Percentiles rank a stretch among this genome's conserved stretches.
Evolutionary conservation across 2,329 filamentous ascomycete genomes (phyloP).

Genomic region (Malbranchea cinnamomea): DNA sequence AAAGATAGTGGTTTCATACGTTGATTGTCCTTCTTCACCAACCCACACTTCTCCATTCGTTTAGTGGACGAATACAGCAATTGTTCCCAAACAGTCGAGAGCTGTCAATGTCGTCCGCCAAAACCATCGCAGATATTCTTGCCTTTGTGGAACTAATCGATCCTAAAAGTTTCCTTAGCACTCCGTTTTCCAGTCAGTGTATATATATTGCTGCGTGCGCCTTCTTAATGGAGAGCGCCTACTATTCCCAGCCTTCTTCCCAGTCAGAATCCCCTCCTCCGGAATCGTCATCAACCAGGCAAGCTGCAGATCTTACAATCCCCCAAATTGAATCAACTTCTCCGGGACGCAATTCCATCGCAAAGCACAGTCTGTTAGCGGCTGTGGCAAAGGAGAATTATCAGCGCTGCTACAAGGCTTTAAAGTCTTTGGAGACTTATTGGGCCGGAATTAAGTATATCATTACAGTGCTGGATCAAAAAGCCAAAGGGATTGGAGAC

Average conservation of each 20-base stretch:
- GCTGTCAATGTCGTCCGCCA: constrained; percentile 72
- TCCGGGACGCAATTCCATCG: constrained; percentile 20
- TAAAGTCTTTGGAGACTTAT: constrained; percentile 67
- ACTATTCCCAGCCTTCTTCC: constrained; percentile 52
- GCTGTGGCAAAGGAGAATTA: constrained; percentile 78
- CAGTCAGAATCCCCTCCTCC: constrained; percentile 40
- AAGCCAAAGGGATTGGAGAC: constrained; percentile 73
- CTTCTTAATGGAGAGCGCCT: constrained; percentile 68
- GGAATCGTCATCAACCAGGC: constrained; percentile 17
- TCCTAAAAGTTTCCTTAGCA: constrained; percentile 71
- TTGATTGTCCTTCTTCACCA: constrained; percentile 75
- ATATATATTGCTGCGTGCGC: constrained; percentile 87
- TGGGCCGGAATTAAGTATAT: constrained; percentile 85
- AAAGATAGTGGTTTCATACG: constrained; percentile 59
- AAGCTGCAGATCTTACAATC: constrained; percentile 18
- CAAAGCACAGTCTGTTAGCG: constrained; percentile 60
- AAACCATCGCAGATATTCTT: constrained; percentile 79
- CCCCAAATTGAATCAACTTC: no score
- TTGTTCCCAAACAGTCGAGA: constrained; percentile 69
- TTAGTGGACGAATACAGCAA: constrained; percentile 53
- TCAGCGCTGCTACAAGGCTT: constrained; percentile 68
- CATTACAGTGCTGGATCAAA: constrained; percentile 70
- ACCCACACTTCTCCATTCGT: constrained; percentile 65
- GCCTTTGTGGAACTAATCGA: constrained; percentile 77
- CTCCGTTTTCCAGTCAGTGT: constrained; percentile 77